Evolutionary conservation across 2,329 filamentous ascomycete genomes (phyloP).

Genomic region (Penicillium sclerotigenum): DNA sequence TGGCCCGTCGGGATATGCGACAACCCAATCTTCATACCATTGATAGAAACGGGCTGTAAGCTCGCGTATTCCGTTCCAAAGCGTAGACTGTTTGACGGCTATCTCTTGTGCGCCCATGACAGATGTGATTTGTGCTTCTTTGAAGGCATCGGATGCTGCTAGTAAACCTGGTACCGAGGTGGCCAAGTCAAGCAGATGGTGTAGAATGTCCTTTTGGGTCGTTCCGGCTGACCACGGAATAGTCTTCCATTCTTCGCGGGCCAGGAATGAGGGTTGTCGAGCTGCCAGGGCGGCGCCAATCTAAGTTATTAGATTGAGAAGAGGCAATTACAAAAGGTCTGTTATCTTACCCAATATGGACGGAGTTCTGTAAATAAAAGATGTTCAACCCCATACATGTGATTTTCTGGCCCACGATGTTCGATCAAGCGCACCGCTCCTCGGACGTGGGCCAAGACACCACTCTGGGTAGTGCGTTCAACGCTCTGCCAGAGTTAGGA

Average conservation of each 20-base stretch:
- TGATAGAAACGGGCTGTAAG: conserved; percentile 30
- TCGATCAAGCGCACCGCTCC: conserved; percentile 39
- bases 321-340: background rate
- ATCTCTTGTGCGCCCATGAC: conserved; percentile 31
- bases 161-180: conserved; percentile 35
- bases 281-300: conserved; percentile 31
- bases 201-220: conserved; percentile 37
- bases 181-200: conserved; percentile 38
- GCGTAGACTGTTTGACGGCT: conserved; percentile 30
- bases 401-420: conserved; percentile 40
- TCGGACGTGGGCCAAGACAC: conserved; percentile 33
- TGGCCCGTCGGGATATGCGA: conserved; percentile 32
- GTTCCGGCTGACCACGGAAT: conserved; percentile 40
- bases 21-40: conserved; percentile 34
- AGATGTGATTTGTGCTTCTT: conserved; percentile 21
- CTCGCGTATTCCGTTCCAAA: conserved; percentile 37
- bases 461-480: conserved; percentile 35
- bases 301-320: conserved; percentile 15
- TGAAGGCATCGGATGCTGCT: conserved; percentile 31
- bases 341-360: conserved; percentile 37
- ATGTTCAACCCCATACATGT: conserved; percentile 41
- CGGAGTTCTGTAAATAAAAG: conserved; percentile 39
- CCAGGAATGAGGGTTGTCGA: conserved; percentile 37
- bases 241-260: conserved; percentile 39
- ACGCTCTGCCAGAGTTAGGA: conserved; percentile 29